Conservation (phyloP, 306 rosid genomes). For the Cyamopsis tetragonoloba region DNA sequence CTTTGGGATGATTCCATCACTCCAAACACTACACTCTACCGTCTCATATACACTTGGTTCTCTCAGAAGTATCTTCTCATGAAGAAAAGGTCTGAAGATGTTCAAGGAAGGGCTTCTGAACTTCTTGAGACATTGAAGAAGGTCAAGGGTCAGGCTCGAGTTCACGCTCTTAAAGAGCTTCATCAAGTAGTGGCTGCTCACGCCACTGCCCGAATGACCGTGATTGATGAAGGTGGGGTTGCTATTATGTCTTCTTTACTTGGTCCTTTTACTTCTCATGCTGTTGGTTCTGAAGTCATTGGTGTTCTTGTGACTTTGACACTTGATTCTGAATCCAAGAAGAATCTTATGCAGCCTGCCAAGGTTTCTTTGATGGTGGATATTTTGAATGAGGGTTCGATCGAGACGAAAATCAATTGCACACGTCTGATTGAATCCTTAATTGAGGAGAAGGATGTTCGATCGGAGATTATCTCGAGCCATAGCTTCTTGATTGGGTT, state of each 20-base stretch:
- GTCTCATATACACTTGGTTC: constrained; percentile 53
- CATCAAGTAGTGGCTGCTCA: constrained; percentile 49
- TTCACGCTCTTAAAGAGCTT: constrained; percentile 59
- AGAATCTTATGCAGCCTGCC: constrained; percentile 48
- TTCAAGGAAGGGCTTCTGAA: constrained; percentile 59
- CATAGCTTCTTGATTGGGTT: constrained; percentile 65
- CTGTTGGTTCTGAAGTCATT: constrained; percentile 57
- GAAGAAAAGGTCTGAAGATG: constrained; percentile 70
- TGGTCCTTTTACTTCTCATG: constrained; percentile 64
- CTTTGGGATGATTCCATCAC: constrained; percentile 64
- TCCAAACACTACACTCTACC: constrained; percentile 57
- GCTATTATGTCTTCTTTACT: constrained; percentile 45
- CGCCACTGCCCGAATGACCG: constrained; percentile 42
- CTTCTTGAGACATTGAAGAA: constrained; percentile 50
- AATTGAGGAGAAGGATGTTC: constrained; percentile 42
- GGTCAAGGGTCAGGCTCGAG: constrained; percentile 67
- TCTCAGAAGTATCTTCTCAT: constrained; percentile 51
- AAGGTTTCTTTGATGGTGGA: constrained; percentile 60
- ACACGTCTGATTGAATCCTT: constrained; percentile 45
- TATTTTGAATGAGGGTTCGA: constrained; percentile 62
- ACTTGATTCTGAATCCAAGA: constrained; percentile 45
- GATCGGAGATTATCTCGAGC: constrained; percentile 47
- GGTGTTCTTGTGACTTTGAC: constrained; percentile 52
- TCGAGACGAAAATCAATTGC: constrained; percentile 61
- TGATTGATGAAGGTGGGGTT: constrained; percentile 50